Evolutionary conservation across 1,284 basidiomycete genomes (phyloP), one percentile per base, ranked within the genome.

Genomic region (Cutaneotrichosporon sp.): DNA sequence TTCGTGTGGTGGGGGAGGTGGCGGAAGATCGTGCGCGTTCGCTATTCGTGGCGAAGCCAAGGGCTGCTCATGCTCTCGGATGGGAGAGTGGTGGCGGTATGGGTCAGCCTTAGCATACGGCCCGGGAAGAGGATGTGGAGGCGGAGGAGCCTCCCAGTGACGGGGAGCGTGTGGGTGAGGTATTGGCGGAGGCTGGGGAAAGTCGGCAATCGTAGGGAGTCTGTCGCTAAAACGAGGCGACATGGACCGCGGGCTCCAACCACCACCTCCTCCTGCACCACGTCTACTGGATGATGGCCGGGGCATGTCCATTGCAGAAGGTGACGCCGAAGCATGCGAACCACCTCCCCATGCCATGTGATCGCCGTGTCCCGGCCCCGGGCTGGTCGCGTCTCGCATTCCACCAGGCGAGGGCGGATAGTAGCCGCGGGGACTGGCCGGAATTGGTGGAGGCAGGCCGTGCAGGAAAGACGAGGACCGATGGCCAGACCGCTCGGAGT

Each of bases 131-230:
- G n/a, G 32, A 2, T 26, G 32, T 19, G 25, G 31, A n/a, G 31
- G 17, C n/a, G 43, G 44, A 12, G 32, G 22, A 14, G 44, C 32
- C n/a, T 32, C 44, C 44, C 41, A 34, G 32, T 46, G 44, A 7
- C 44, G 44, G 10, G 44, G 31, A 16, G 43, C 29, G 43, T 32
- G 29, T 31, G 29, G 29, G 29, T 14, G 10, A 45, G 17, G 27
- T 32, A 34, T 22, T 16, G 26, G 47, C 19, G 29, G 38, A 33
- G 25, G 26, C 31, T 46, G 42, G 8, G 42, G 45, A 17, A 54
- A 54, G 42, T 64, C 58, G 24, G 55, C 48, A 2, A 63, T 45
- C 9, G 63, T 49, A 14, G 60, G 60, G 24, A 62, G 47, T 20
- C 63, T 52, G 37, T 50, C 59, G 20, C 45, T 32, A 12, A 44